Base-by-base conservation (phyloP, 306 rosid species). In the Cercis canadensis region DNA sequence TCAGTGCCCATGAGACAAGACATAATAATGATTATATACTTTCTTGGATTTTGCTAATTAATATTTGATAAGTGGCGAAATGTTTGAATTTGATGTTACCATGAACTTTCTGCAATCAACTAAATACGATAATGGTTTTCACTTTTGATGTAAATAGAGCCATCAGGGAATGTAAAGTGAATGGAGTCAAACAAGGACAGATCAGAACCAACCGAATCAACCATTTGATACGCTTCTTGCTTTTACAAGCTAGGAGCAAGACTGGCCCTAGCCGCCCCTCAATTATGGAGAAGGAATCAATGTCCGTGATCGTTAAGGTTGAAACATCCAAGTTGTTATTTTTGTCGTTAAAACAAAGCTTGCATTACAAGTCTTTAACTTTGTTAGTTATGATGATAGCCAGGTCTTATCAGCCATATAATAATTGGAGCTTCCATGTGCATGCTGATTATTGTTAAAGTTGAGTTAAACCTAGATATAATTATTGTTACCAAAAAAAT, bases 251-350 rank as follows among this genome's bases (percentile, higher is more conserved):
- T 34, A 41, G 65, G 3, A 24, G 29, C 29, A 24, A 24, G 2
- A 24, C 29, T 24, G 29, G 29, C 3, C 29, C 29, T 24, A 24
- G 29, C 29, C 29, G 29, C 29, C 29, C 29, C 53, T 33, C 18
- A 44, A 61, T 56, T 17, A 6, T 57, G 33, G 40, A 40, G 52
- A 46, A 32, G 80, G 51, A 31, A 52, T 24, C 1, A 24, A 24
- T 24, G 29, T 61, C 62, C 7, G 45, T 49, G 82, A 75, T 83
- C n/a, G 96, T 87, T 85, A 58, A 21, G 77, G 43, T 45, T 50
- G 81, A 85, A 74, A 75, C 57, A 75, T 85, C 89, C 66, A 66
- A 55, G 62, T 73, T 65, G 74, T 76, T 72, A 29, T 40, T 74
- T 63, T n/a, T 54, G 56, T 51, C 17, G 46, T 67, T 3, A 24